These are phyloP conservation scores for Candida coquimbonensis DNA, from an alignment of 805 yeast species.

Conservation along the genomic window DNA sequence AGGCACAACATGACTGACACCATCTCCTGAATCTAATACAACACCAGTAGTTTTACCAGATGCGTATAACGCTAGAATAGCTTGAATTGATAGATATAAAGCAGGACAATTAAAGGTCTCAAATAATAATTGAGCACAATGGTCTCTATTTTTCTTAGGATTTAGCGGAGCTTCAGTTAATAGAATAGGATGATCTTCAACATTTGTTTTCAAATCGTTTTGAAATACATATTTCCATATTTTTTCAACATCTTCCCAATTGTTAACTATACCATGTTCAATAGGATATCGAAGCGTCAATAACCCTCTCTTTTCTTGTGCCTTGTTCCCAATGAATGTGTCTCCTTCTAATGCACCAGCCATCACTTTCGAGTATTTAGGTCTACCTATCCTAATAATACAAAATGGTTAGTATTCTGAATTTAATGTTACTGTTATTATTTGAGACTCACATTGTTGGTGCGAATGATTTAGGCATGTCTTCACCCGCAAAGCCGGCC, in stretches of 20 bases:
- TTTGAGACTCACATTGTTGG: constrained; percentile 41
- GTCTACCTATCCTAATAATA: constrained; percentile 51
- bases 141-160: constrained; percentile 77
- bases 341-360: constrained; percentile 63
- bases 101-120: constrained; percentile 87
- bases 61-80: constrained; percentile 79
- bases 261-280: constrained; percentile 65
- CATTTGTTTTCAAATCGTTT: constrained; percentile 46
- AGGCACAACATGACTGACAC: constrained; percentile 83
- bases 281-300: constrained; percentile 65
- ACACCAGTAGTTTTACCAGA: constrained; percentile 88
- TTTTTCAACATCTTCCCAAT: constrained; percentile 84
- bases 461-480: constrained; percentile 59
- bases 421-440: no score
- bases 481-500: constrained; percentile 93
- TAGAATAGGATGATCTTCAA: constrained; percentile 82
- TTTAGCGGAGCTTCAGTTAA: constrained; percentile 88
- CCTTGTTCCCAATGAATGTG: constrained; percentile 66
- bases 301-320: constrained; percentile 75
- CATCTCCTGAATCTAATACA: constrained; percentile 89
- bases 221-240: constrained; percentile 68
- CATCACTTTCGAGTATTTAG: constrained; percentile 80
- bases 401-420: constrained; percentile 6
- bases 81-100: constrained; percentile 89
- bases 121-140: constrained; percentile 86